These are phyloP conservation scores for Colletotrichum theobromicola DNA, from an alignment of 2,329 filamentous ascomycete species.

Conservation along the genomic window DNA sequence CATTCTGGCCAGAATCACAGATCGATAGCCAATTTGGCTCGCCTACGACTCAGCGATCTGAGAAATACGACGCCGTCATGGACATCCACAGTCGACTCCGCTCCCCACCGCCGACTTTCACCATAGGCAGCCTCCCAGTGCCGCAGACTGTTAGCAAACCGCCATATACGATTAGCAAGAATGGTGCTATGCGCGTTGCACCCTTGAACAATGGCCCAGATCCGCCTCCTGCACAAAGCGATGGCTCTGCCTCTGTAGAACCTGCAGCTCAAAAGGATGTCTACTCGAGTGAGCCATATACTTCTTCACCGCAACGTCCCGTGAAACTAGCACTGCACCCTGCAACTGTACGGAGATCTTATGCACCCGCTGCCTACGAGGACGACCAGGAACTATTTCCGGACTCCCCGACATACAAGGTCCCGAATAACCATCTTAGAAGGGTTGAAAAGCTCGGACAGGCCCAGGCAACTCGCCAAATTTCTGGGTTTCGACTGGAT, in stretches of 20 bases:
- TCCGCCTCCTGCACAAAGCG: constrained; percentile 23
- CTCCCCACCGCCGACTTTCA: neutral
- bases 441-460: neutral
- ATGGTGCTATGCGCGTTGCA: constrained; percentile 39
- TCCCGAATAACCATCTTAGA: constrained; percentile 17
- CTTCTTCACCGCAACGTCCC: constrained; percentile 26
- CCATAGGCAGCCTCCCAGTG: neutral
- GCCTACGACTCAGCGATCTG: constrained; percentile 13
- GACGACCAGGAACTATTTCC: constrained; percentile 30
- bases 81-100: constrained; percentile 6
- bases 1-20: constrained; percentile 17
- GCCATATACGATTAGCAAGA: constrained; percentile 39
- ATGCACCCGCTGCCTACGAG: constrained; percentile 27
- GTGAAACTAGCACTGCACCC: constrained; percentile 47
- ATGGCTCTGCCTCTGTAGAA: constrained; percentile 22
- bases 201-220: constrained; percentile 18
- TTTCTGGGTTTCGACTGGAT: neutral
- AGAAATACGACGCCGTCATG: constrained; percentile 12
- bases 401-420: constrained; percentile 26
- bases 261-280: constrained; percentile 19
- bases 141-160: constrained; percentile 6
- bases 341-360: constrained; percentile 30
- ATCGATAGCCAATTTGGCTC: constrained; percentile 20
- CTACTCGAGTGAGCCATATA: neutral
- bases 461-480: neutral